A percentile compares a stretch with the other conserved stretches of the same genome.
Evolutionary conservation across 176 grass and related monocot species (phyloP).

Genomic region (Bolboschoenus planiculmis): DNA sequence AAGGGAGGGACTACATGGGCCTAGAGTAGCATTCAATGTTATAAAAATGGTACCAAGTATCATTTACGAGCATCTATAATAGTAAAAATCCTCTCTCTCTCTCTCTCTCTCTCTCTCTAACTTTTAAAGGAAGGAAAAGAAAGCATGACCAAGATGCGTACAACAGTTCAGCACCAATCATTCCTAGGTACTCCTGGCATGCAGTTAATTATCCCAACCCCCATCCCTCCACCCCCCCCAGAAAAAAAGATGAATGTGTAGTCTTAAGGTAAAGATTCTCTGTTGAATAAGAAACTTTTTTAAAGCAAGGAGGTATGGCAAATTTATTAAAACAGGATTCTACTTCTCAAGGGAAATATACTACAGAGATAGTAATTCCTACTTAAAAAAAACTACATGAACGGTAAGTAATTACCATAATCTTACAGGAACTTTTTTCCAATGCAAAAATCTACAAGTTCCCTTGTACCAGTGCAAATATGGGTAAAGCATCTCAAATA

Average conservation of each 20-base stretch:
- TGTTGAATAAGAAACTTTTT: not conserved
- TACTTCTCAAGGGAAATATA: not conserved
- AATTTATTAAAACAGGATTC: not conserved
- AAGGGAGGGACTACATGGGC: not conserved
- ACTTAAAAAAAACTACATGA: not conserved
- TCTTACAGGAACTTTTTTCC: not conserved
- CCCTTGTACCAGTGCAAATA: not conserved
- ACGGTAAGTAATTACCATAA: not conserved
- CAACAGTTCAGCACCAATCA: not conserved
- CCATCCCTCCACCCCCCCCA: too few species aligned
- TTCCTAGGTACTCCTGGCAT: not conserved
- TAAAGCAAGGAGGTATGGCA: not conserved
- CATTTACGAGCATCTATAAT: not conserved
- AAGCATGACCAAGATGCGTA: constrained; percentile 14
- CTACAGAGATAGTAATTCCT: not conserved
- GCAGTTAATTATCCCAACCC: not conserved
- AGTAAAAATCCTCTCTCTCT: not conserved
- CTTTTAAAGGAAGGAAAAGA: not conserved
- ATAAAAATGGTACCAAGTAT: not conserved
- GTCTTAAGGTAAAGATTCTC: not conserved
- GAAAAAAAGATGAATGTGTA: not conserved
- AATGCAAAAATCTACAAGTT: not conserved
- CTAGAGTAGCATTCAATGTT: not conserved
- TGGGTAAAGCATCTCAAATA: not conserved
- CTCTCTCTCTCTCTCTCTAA: too few species aligned